phyloP scores from a whole-genome alignment of 2,329 filamentous ascomycete genomes.

The Fusarium sp. region DNA sequence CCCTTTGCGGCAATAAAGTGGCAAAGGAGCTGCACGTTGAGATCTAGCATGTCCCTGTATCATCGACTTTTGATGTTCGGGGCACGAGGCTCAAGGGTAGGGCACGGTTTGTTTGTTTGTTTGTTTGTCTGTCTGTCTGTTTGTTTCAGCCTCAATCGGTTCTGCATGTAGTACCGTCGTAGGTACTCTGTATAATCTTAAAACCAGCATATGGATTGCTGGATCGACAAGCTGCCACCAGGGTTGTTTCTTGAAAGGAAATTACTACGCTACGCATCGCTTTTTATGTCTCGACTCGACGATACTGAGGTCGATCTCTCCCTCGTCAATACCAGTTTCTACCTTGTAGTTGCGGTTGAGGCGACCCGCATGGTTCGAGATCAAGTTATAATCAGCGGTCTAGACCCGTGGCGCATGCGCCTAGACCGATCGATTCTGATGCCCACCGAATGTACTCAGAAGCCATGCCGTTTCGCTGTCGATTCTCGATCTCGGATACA shows the following conservation, averaged over 20 bases:
- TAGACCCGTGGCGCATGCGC: conserved; percentile 35
- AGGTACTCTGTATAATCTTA: too few relatives aligned
- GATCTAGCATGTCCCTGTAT: conserved; percentile 22
- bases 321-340: not conserved
- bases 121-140: too few relatives aligned
- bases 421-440: conserved; percentile 38
- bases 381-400: conserved; percentile 24
- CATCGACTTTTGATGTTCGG: conserved; percentile 18
- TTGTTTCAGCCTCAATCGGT: conserved; percentile 17
- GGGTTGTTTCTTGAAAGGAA: too few relatives aligned
- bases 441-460: not conserved
- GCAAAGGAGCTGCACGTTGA: conserved; percentile 29
- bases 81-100: conserved; percentile 1
- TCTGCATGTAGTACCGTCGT: not conserved
- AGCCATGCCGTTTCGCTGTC: conserved; percentile 26
- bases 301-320: not conserved
- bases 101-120: conserved; percentile 5
- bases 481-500: conserved; percentile 19
- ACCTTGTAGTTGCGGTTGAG: conserved; percentile 10
- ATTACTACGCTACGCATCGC: too few relatives aligned
- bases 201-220: too few relatives aligned
- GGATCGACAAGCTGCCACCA: too few relatives aligned
- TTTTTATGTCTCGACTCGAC: too few relatives aligned
- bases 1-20: conserved; percentile 30
- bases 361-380: conserved; percentile 35